Base-by-base conservation (phyloP, 495 filamentous ascomycete genomes). In the Amphirosellinia nigrospora region DNA sequence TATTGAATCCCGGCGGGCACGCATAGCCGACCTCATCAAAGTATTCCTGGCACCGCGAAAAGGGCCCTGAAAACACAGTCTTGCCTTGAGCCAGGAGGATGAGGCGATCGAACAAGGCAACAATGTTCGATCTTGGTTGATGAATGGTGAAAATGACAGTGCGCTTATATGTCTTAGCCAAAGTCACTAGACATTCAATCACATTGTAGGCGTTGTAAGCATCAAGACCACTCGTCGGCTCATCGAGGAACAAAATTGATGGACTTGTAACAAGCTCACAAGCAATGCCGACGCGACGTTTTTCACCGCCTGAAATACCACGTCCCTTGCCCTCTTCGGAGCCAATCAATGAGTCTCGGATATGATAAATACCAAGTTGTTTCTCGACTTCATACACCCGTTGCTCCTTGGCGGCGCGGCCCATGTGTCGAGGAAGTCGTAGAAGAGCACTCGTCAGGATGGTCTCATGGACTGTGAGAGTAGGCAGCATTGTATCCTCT, bases 141-240 rank as follows among this genome's bases (percentile, higher is more conserved):
- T 99, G 96, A 71, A 99, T 99, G 6, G 96, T 99, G 83, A 99
- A 98, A 66, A 99, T 92, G 69, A 99, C 93, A 0, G 96, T 99
- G 56, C 96, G 88, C 77, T 97, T 94, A 83, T 98, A 98, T 36
- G 90, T 95, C 84, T 96, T 97, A 21, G 96, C 96, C 55, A 99
- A 80, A 5, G 92, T 98, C 48, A 99, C 96, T 45, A 99, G 85
- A 73, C 95, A 98, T 78, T 99, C 96, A 32, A 99, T 90, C 8
- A 98, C 95, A 65, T 98, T 98, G 84, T 94, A 98, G 0, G 95
- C 95, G 75, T 98, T 98, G 82, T 89, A 98, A 4, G 96, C 92
- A 81, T 98, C 96, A 58, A 99, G 85, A 56, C 96, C 96, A 75
- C 94, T 97, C 1, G 96, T 99, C 3, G 96, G 96, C 73, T 99